Base-by-base conservation (phyloP, 371 early-diverging fungal genomes). In the Mucor racemosus region DNA sequence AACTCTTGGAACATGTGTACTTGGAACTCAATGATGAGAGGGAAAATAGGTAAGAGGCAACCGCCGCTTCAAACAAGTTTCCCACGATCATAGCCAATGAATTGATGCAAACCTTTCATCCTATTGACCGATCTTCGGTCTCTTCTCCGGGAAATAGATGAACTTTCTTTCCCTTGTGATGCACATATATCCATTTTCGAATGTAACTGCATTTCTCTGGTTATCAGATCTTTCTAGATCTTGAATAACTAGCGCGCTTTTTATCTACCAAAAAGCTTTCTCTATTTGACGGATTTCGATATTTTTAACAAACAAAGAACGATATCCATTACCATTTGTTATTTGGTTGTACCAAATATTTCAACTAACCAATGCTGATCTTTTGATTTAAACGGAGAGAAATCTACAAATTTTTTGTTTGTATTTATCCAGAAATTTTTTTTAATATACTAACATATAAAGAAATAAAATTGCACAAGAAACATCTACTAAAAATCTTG, bases 31-130 rank as follows among this genome's bases (percentile, higher is more conserved):
- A 42, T 60, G 60, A 46, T 54, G 19, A 62, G 42, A 55, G 41
- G 62, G 35, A 60, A 50, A 57, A 62, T 61, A 67, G 41, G 44
- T 70, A 64, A 21, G 67, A 19, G 19, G 26, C 26, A 26, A n/a
- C 54, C 57, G 42, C 54, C 64, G 39, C 62, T 44, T 33, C 19
- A 60, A 42, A 4, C 11, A 40, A 60, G 70, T 60, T 78, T 76
- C 66, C 77, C 77, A 67, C 73, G 72, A 15, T 65, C 50, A 14
- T 64, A 69, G 58, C 76, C 67, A 65, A 79, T 79, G 72, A 74
- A 8, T 3, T 13, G 35, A 3, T 9, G 10, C 0, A 3, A 3
- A 36, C 19, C 44, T 4, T 21, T 7, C 41, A 14, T 36, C 36
- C 38, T 44, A 46, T 59, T 65, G 40, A 59, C 66, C 50, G 60